phyloP scores from a whole-genome alignment of 371 early-diverging fungal genomes.

The Actinomortierella ambigua region DNA sequence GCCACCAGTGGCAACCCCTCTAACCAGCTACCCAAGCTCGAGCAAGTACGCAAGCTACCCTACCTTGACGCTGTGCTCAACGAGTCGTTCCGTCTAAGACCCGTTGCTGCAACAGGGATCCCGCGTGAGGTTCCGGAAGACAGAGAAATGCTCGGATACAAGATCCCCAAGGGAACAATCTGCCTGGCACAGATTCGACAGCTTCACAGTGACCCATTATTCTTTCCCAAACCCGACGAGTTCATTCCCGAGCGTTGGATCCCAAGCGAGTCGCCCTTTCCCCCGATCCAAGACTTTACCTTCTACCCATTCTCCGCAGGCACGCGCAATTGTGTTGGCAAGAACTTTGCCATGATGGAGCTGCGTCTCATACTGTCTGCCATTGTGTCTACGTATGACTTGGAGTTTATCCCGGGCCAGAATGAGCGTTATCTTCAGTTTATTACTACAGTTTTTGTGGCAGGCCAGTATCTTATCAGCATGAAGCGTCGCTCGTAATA shows the following conservation, averaged over 20 bases:
- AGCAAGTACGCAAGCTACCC: slow-evolving; percentile 12
- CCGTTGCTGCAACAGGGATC: slow-evolving; percentile 16
- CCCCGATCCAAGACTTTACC: slow-evolving; percentile 7
- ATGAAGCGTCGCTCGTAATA: slow-evolving; percentile 4
- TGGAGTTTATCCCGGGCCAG: not conserved
- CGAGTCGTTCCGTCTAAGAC: slow-evolving; percentile 25
- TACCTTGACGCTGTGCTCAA: slow-evolving; percentile 27
- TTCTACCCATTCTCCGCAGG: slow-evolving; percentile 51
- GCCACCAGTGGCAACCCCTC: slow-evolving; percentile 6
- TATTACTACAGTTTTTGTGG: slow-evolving; percentile 2
- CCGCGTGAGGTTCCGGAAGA: too few relatives aligned
- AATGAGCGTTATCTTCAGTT: slow-evolving; percentile 1
- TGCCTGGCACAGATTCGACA: not conserved
- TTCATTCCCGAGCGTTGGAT: slow-evolving; percentile 50
- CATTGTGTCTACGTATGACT: not conserved
- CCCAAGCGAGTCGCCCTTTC: slow-evolving; percentile 12
- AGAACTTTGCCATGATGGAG: slow-evolving; percentile 47
- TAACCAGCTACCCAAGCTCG: not conserved
- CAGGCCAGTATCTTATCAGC: not conserved
- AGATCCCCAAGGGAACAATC: not conserved
- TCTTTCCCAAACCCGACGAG: slow-evolving; percentile 7
- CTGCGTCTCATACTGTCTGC: slow-evolving; percentile 11
- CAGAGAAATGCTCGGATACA: not conserved
- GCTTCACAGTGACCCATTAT: not conserved
- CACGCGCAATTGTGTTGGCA: slow-evolving; percentile 57